Evolutionary conservation across 2,329 filamentous ascomycete genomes (phyloP).

Genomic region (Ophiostoma sp.): DNA sequence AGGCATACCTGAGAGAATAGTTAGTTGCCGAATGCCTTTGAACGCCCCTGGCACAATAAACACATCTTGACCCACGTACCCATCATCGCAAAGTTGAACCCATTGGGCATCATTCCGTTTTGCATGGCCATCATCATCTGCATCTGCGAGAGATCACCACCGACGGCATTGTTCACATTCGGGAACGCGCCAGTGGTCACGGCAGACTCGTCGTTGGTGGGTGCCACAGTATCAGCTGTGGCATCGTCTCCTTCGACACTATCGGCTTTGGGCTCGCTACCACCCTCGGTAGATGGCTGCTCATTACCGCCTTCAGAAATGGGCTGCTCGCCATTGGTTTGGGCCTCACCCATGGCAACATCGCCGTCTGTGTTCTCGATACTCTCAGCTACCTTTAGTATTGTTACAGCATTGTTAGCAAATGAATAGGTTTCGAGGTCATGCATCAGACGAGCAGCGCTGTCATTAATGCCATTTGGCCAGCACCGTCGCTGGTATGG

Average conservation of each 20-base stretch:
- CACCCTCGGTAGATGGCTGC: constrained; percentile 27
- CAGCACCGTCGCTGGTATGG: neutral
- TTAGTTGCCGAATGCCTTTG: neutral
- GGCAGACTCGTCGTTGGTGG: constrained; percentile 28
- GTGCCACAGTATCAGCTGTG: neutral
- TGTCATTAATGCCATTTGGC: neutral
- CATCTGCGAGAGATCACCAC: constrained; percentile 68
- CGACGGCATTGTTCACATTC: constrained; percentile 28
- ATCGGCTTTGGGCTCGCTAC: constrained; percentile 33
- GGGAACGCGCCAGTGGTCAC: constrained; percentile 12
- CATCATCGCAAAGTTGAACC: constrained; percentile 71
- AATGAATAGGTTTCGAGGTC: neutral
- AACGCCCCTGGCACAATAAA: too few species aligned
- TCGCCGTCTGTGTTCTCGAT: neutral
- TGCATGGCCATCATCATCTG: constrained; percentile 76
- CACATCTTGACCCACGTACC: constrained; percentile 53
- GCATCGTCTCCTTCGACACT: neutral
- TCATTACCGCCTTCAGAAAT: constrained; percentile 27
- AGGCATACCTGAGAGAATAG: constrained; percentile 10
- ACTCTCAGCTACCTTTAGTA: neutral
- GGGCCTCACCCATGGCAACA: neutral
- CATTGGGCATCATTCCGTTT: constrained; percentile 53
- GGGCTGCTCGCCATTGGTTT: constrained; percentile 18
- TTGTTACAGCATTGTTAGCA: constrained; percentile 8
- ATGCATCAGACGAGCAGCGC: neutral